phyloP scores from a whole-genome alignment of 208 protist species.

The Leishmania tarentolae region DNA sequence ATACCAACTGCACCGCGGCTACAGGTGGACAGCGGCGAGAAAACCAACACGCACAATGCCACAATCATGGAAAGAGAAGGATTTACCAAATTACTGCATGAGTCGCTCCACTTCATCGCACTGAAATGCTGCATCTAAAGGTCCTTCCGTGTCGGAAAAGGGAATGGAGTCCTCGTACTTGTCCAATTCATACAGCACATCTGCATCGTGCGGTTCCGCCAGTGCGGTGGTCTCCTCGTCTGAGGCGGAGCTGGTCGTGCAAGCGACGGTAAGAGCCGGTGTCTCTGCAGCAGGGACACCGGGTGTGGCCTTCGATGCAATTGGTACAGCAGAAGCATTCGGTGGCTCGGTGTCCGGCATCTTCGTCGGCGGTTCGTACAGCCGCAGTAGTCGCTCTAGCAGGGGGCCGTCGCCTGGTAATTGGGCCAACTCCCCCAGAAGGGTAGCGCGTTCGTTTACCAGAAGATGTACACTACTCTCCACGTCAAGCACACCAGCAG shows the following conservation, averaged over 20 bases:
- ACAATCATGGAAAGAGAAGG: not conserved
- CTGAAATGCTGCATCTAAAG: slow-evolving; percentile 12
- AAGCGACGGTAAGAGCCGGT: not conserved
- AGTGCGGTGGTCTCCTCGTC: not conserved
- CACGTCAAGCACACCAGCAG: slow-evolving; percentile 65
- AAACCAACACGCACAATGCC: not conserved
- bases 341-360: not conserved
- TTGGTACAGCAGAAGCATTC: not conserved
- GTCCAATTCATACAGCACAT: slow-evolving; percentile 36
- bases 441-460: slow-evolving; percentile 32
- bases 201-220: slow-evolving; percentile 1
- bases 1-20: not conserved
- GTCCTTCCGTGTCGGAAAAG: slow-evolving; percentile 49
- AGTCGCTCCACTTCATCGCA: slow-evolving; percentile 51
- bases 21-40: not conserved
- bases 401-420: slow-evolving; percentile 38
- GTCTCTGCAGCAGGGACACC: not conserved
- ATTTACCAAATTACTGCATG: not conserved
- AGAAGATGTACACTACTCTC: slow-evolving; percentile 49
- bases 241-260: not conserved
- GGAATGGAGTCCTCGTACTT: slow-evolving; percentile 67
- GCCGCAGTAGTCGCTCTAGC: slow-evolving; percentile 38
- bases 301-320: not conserved
- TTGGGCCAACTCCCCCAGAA: slow-evolving; percentile 52
- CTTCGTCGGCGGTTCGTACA: not conserved